A percentile compares a stretch with the other conserved stretches of the same genome.
These are phyloP conservation scores for Erysimum cheiri DNA, from an alignment of 441 rosid genomes.

Conservation along the genomic window DNA sequence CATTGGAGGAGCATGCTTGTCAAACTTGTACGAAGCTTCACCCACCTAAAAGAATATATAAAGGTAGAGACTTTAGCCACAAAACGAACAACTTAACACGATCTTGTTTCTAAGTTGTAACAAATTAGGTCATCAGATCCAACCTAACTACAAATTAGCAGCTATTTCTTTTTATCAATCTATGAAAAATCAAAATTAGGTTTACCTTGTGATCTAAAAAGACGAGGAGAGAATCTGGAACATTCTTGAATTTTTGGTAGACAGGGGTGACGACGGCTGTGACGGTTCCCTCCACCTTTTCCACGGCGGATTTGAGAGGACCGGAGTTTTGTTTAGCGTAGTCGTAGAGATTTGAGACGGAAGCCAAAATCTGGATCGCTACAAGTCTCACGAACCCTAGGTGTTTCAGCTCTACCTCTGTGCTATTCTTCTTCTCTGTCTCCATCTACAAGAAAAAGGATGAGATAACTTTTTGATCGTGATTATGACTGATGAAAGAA, in stretches of 20 bases:
- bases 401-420: constrained; percentile 61
- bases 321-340: constrained; percentile 84
- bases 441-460: constrained; percentile 34
- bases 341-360: constrained; percentile 65
- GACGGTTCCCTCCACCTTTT: constrained; percentile 70
- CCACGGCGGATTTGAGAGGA: constrained; percentile 70
- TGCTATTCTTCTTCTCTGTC: constrained; percentile 55
- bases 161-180: neutral
- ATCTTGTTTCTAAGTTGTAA: neutral
- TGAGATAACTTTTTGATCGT: neutral
- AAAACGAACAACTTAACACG: neutral
- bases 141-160: neutral
- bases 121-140: constrained; percentile 22
- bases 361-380: constrained; percentile 57
- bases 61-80: neutral
- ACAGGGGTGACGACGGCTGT: constrained; percentile 74
- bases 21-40: constrained; percentile 61
- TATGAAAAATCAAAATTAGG: neutral
- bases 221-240: constrained; percentile 70
- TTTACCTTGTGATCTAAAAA: constrained; percentile 76
- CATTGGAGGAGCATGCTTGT: constrained; percentile 70
- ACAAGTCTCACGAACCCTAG: constrained; percentile 67
- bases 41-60: constrained; percentile 56
- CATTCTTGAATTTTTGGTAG: constrained; percentile 57
- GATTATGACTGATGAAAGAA: neutral